Percentiles rank a stretch among this genome's conserved stretches.
These are phyloP conservation scores for Fusarium sp. DNA, from an alignment of 2,329 filamentous ascomycete genomes.

Conservation along the genomic window DNA sequence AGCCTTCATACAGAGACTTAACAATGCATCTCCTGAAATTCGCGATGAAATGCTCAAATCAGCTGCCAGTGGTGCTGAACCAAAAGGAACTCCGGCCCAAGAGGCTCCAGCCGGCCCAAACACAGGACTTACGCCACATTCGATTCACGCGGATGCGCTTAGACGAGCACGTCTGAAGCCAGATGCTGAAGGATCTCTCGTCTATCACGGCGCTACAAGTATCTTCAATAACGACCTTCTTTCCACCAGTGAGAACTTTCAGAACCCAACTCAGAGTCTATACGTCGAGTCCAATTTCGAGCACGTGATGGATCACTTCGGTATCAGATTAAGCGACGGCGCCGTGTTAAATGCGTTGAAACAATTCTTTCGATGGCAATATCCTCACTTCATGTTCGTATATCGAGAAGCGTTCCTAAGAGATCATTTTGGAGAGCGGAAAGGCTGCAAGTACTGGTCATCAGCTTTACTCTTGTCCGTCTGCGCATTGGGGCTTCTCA, in stretches of 20 bases:
- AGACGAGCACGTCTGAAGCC: background rate
- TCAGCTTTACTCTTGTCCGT: background rate
- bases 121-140: background rate
- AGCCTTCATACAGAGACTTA: background rate
- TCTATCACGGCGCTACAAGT: constrained; percentile 10
- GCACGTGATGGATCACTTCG: constrained; percentile 12
- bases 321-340: constrained; percentile 3
- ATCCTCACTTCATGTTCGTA: constrained; percentile 17
- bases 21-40: background rate
- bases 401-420: constrained; percentile 13
- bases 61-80: too few species aligned
- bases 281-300: constrained; percentile 7
- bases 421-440: constrained; percentile 12
- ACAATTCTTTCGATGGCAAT: constrained; percentile 21
- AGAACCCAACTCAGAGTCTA: background rate
- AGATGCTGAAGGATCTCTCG: constrained; percentile 5
- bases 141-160: background rate
- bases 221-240: constrained; percentile 12
- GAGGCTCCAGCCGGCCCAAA: background rate
- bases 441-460: constrained; percentile 22
- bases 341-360: constrained; percentile 9
- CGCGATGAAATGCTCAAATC: constrained; percentile 5
- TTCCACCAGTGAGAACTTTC: background rate
- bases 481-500: constrained; percentile 3
- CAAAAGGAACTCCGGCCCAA: too few species aligned